Percentiles rank a stretch among this genome's conserved stretches.
Evolutionary conservation across 495 filamentous ascomycete species (phyloP).

Genomic region (Neurospora tetraspora): DNA sequence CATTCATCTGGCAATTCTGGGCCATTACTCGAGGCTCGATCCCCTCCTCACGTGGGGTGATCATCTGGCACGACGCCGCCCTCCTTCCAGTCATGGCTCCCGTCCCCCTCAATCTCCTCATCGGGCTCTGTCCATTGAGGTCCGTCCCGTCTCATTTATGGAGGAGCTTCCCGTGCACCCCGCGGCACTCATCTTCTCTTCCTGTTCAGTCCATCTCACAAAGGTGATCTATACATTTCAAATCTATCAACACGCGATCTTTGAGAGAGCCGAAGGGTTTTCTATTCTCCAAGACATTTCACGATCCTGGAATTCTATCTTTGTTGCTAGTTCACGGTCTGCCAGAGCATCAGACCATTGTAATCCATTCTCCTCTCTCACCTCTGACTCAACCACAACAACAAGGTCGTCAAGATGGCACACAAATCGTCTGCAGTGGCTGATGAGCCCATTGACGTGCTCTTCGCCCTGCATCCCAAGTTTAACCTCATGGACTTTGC

Average conservation of each 20-base stretch:
- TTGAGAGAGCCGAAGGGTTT: background rate
- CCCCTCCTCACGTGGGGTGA: background rate
- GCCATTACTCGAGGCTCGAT: background rate
- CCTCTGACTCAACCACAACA: background rate
- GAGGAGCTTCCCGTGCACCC: background rate
- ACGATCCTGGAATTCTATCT: background rate
- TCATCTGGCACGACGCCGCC: background rate
- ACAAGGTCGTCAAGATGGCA: slow-evolving; percentile 33
- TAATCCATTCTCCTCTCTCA: slow-evolving; percentile 1
- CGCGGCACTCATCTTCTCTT: background rate
- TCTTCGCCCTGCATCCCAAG: slow-evolving; percentile 39
- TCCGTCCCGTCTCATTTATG: background rate
- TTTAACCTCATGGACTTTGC: slow-evolving; percentile 54
- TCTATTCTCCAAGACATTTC: background rate
- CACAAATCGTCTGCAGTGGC: slow-evolving; percentile 36
- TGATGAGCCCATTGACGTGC: slow-evolving; percentile 41
- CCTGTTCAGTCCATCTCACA: background rate
- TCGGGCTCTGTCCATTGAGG: background rate
- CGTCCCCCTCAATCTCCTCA: background rate
- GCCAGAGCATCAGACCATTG: background rate
- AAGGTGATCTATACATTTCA: background rate
- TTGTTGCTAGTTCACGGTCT: background rate
- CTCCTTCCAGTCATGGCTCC: background rate
- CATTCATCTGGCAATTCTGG: background rate
- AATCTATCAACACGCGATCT: background rate